Percentiles rank a stretch among this genome's conserved stretches.
These are phyloP conservation scores for Eucalyptus sp. DNA, from an alignment of 345 rosid genomes.

Conservation along the genomic window DNA sequence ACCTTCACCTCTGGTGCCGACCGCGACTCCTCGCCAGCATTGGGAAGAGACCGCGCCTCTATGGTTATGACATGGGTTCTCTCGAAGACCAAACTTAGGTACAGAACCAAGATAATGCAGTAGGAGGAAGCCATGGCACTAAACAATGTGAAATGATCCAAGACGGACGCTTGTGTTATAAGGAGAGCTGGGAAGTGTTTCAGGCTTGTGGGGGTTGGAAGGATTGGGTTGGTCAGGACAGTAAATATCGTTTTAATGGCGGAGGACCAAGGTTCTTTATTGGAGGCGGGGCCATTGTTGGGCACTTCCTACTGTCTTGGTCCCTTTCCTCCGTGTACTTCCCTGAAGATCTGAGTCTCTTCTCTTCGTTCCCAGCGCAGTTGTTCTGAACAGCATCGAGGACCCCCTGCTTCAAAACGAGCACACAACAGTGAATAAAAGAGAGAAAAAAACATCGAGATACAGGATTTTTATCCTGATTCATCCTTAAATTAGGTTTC, in stretches of 20 bases:
- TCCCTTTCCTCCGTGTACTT: background rate
- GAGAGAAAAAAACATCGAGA: background rate
- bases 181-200: background rate
- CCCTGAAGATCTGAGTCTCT: background rate
- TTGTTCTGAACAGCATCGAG: background rate
- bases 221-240: background rate
- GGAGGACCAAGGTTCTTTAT: background rate
- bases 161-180: background rate
- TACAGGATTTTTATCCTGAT: rapidly evolving
- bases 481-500: background rate
- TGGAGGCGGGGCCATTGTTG: background rate
- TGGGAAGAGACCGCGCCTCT: background rate
- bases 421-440: background rate
- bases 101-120: background rate
- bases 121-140: background rate
- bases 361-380: background rate
- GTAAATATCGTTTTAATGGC: background rate
- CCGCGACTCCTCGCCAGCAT: background rate
- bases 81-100: background rate
- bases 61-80: background rate
- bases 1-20: background rate
- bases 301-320: background rate
- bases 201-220: background rate
- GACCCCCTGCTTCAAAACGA: background rate
- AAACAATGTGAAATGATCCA: background rate